Evolutionary conservation across 2,329 filamentous ascomycete genomes (phyloP).

Genomic region (Colletotrichum lindemuthianum): DNA sequence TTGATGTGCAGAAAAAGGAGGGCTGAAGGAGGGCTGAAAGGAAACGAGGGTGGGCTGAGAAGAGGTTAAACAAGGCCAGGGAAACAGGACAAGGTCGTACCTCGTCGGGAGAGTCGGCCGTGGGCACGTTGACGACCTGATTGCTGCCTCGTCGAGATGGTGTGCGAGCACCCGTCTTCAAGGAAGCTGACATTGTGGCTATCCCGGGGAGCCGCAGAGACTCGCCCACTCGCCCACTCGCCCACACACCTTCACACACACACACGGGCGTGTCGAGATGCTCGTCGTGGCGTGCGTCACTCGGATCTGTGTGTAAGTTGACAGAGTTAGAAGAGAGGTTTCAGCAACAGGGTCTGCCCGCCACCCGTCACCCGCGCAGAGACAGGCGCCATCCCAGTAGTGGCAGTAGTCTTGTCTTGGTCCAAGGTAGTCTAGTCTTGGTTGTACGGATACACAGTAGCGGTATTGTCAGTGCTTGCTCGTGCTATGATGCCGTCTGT

Average conservation of each 20-base stretch:
- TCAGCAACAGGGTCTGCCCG: conserved; percentile 33
- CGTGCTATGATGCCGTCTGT: neutral
- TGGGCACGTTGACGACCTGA: conserved; percentile 17
- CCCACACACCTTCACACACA: too few species aligned
- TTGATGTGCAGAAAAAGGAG: neutral
- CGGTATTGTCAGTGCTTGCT: too few species aligned
- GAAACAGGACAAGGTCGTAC: conserved; percentile 4
- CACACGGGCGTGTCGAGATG: conserved; percentile 16
- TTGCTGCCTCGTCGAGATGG: conserved; percentile 13
- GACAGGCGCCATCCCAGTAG: conserved; percentile 19
- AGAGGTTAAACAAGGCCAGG: conserved; percentile 23
- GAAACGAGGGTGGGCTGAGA: conserved; percentile 18
- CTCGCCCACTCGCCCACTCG: neutral
- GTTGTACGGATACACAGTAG: neutral
- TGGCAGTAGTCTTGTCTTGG: too few species aligned
- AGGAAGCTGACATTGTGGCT: conserved; percentile 9
- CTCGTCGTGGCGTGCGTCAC: conserved; percentile 25
- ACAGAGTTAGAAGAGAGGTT: conserved; percentile 35
- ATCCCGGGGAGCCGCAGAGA: conserved; percentile 16
- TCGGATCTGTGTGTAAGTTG: conserved; percentile 36
- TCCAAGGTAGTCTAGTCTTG: neutral
- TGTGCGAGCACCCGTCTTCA: conserved; percentile 5
- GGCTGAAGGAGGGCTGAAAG: neutral
- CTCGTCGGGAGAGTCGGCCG: conserved; percentile 20
- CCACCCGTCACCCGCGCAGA: conserved; percentile 15